These are phyloP conservation scores for Penicillium arizonense DNA, from an alignment of 495 filamentous ascomycete genomes.

Conservation along the genomic window DNA sequence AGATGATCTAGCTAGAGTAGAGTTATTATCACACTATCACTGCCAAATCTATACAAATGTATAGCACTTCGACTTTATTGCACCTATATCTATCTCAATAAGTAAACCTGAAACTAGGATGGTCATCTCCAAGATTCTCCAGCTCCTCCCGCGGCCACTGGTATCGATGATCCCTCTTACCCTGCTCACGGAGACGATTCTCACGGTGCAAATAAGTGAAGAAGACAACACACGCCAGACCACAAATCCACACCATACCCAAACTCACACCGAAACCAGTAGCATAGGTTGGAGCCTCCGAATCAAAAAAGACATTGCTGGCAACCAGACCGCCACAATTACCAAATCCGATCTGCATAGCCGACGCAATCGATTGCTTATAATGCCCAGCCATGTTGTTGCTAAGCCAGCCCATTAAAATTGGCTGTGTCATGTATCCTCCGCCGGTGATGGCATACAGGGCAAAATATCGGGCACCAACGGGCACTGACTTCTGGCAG, in stretches of 20 bases:
- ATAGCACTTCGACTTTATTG: no score
- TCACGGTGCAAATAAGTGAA: conserved; percentile 48
- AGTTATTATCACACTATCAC: no score
- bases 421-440: conserved; percentile 45
- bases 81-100: conserved; percentile 20
- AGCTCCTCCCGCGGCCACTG: conserved; percentile 40
- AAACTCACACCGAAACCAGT: conserved; percentile 49
- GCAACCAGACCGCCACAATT: conserved; percentile 55
- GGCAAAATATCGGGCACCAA: conserved; percentile 47
- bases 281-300: conserved; percentile 47
- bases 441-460: conserved; percentile 48
- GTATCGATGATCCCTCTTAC: conserved; percentile 51
- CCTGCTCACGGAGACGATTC: conserved; percentile 53
- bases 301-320: conserved; percentile 49
- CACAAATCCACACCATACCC: conserved; percentile 52
- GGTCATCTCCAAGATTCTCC: conserved; percentile 59
- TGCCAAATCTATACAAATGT: no score
- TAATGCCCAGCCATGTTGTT: conserved; percentile 58
- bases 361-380: conserved; percentile 53
- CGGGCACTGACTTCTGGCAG: conserved; percentile 30
- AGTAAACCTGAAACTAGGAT: conserved; percentile 56
- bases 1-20: no score
- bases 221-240: conserved; percentile 35
- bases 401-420: conserved; percentile 51
- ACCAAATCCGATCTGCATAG: conserved; percentile 52